phyloP scores from a whole-genome alignment of 2,329 filamentous ascomycete species.

The Nemania sp. region DNA sequence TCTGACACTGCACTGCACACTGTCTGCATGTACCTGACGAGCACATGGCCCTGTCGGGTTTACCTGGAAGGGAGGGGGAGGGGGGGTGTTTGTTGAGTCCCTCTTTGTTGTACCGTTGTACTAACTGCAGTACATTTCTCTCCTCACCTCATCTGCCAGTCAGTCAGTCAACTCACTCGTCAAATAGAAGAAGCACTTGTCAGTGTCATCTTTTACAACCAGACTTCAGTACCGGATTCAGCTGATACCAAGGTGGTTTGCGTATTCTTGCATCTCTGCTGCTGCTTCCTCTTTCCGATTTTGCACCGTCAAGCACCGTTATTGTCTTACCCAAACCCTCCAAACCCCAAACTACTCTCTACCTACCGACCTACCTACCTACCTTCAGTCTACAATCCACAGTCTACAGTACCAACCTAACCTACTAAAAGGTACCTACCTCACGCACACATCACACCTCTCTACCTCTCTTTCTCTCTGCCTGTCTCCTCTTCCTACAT shows the following conservation, averaged over 20 bases:
- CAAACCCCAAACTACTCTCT: too few species aligned
- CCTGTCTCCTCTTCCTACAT: not conserved
- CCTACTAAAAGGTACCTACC: slow-evolving; percentile 4
- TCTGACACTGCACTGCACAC: slow-evolving; percentile 27
- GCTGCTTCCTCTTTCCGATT: not conserved
- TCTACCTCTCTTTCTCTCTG: not conserved
- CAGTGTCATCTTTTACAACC: slow-evolving; percentile 21
- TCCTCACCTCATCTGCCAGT: slow-evolving; percentile 33
- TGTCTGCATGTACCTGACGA: slow-evolving; percentile 37
- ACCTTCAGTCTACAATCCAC: not conserved
- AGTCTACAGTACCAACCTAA: not conserved
- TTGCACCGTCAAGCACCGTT: not conserved
- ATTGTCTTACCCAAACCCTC: not conserved
- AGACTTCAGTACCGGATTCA: slow-evolving; percentile 25
- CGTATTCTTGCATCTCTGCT: not conserved
- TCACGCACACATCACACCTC: slow-evolving; percentile 7
- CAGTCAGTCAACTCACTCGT: slow-evolving; percentile 16
- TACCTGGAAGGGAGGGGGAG: slow-evolving; percentile 13
- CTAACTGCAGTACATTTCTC: slow-evolving; percentile 20
- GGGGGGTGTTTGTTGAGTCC: slow-evolving; percentile 21
- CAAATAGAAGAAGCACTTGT: slow-evolving; percentile 18
- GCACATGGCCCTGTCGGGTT: slow-evolving; percentile 38
- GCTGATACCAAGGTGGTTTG: slow-evolving; percentile 8
- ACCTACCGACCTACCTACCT: too few species aligned
- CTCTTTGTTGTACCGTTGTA: slow-evolving; percentile 13